Evolutionary conservation across 352 stramenopile species (phyloP).

Genomic region (Phytophthora citrophthora): DNA sequence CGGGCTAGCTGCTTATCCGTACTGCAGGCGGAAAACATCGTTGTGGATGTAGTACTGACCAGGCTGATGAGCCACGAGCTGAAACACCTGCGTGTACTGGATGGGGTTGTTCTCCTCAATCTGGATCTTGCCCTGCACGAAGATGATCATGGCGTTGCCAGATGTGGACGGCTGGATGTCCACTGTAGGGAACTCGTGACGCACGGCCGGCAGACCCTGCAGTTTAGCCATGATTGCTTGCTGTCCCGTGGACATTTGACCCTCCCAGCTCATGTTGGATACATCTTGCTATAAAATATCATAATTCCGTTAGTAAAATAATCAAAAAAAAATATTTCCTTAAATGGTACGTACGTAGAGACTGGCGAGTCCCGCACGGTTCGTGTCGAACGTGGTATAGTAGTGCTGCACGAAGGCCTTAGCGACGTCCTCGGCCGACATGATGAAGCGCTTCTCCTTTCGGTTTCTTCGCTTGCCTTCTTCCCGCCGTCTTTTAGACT

Average conservation of each 20-base stretch:
- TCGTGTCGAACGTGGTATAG: conserved; percentile 88
- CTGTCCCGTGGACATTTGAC: conserved; percentile 67
- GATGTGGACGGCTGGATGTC: conserved; percentile 94
- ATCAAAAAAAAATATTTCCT: background rate
- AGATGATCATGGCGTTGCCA: conserved; percentile 94
- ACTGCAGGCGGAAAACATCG: conserved; percentile 97
- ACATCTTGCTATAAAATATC: conserved; percentile 55
- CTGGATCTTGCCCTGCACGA: conserved; percentile 93
- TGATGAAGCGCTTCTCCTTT: conserved; percentile 34
- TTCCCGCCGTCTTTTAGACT: conserved; percentile 32
- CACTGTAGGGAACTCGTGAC: conserved; percentile 88
- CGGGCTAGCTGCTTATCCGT: conserved; percentile 80
- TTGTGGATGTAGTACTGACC: conserved; percentile 98
- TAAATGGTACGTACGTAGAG: conserved; percentile 73
- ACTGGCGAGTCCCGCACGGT: conserved; percentile 69
- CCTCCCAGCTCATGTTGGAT: conserved; percentile 87
- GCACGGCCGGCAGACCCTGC: conserved; percentile 60
- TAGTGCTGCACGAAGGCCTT: conserved; percentile 90
- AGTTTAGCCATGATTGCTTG: conserved; percentile 93
- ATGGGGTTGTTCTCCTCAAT: conserved; percentile 95
- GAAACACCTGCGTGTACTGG: conserved; percentile 98
- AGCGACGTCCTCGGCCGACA: conserved; percentile 86
- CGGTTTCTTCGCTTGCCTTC: conserved; percentile 8
- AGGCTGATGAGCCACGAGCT: conserved; percentile 93
- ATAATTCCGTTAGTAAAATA: conserved; percentile 2